Percentiles rank a stretch among this genome's conserved stretches.
phyloP scores from a whole-genome alignment of 2,329 filamentous ascomycete genomes.

The Xylaria sp. region DNA sequence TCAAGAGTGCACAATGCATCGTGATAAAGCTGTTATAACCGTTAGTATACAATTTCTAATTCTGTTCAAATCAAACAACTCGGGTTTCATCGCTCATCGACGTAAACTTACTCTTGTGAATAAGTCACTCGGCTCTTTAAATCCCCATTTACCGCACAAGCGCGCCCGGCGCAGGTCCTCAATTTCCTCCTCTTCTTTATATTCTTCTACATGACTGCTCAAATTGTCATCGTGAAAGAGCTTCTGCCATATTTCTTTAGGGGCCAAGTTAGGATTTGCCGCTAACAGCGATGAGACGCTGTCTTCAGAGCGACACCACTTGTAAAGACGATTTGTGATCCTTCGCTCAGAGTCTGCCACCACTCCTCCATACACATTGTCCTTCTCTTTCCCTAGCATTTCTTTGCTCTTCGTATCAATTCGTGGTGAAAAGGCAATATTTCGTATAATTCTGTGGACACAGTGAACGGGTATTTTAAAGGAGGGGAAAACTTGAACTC shows the following conservation, averaged over 20 bases:
- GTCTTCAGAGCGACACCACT: constrained; percentile 61
- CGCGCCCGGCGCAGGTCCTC: constrained; percentile 64
- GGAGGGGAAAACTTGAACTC: neutral
- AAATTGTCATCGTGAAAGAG: constrained; percentile 57
- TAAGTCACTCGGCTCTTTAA: constrained; percentile 69
- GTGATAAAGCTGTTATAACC: constrained; percentile 64
- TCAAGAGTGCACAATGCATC: constrained; percentile 69
- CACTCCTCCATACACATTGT: constrained; percentile 8
- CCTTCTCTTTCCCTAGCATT: constrained; percentile 5
- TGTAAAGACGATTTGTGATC: constrained; percentile 59
- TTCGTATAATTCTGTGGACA: neutral
- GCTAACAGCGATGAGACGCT: constrained; percentile 70
- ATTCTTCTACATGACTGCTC: constrained; percentile 9
- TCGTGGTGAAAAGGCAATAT: neutral
- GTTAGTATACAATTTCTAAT: constrained; percentile 9
- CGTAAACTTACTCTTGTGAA: constrained; percentile 66
- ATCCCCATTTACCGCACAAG: constrained; percentile 74
- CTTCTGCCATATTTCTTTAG: constrained; percentile 64
- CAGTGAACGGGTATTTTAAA: neutral
- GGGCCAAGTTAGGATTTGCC: constrained; percentile 61
- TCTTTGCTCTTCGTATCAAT: neutral
- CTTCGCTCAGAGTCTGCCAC: constrained; percentile 41
- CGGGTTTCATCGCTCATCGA: neutral
- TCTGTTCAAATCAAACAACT: neutral
- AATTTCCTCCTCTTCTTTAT: constrained; percentile 38